These are phyloP conservation scores for Aphanomyces euteiches DNA, from an alignment of 352 stramenopile genomes.

Conservation along the genomic window DNA sequence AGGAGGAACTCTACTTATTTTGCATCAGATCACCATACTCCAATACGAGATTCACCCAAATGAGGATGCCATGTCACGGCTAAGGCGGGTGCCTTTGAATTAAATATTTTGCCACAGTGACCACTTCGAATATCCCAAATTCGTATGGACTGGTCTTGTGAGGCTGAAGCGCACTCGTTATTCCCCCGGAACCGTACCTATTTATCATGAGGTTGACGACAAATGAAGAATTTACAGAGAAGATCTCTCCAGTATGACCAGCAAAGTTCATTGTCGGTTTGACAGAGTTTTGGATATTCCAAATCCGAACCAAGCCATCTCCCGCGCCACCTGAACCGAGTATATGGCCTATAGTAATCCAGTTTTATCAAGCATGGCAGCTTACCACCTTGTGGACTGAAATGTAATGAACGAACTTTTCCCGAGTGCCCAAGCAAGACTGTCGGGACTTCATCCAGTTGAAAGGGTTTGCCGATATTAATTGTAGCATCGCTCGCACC, in stretches of 20 bases:
- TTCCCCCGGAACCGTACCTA: not conserved
- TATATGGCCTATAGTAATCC: not conserved
- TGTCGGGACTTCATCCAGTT: not conserved
- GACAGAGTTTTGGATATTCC: not conserved
- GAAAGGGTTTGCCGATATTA: conserved; percentile 21
- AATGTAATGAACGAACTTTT: conserved; percentile 16
- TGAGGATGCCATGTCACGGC: conserved; percentile 52
- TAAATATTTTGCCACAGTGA: conserved; percentile 51
- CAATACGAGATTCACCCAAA: not conserved
- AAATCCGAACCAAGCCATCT: conserved; percentile 19
- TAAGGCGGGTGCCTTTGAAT: conserved; percentile 35
- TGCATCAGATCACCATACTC: not conserved
- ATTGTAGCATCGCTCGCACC: conserved; percentile 22
- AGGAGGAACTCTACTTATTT: conserved; percentile 33
- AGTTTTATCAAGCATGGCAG: not conserved
- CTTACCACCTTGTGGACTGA: not conserved
- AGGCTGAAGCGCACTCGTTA: conserved; percentile 36
- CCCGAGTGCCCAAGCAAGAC: not conserved
- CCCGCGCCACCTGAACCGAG: not conserved
- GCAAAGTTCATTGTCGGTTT: conserved; percentile 39
- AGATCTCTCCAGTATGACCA: conserved; percentile 62
- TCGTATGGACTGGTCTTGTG: conserved; percentile 57
- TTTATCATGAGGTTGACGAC: not conserved
- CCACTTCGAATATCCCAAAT: conserved; percentile 63
- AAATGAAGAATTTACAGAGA: not conserved